A percentile compares a stretch with the other conserved stretches of the same genome.
phyloP scores from a whole-genome alignment of 306 rosid genomes.

The Rosa lucieae region DNA sequence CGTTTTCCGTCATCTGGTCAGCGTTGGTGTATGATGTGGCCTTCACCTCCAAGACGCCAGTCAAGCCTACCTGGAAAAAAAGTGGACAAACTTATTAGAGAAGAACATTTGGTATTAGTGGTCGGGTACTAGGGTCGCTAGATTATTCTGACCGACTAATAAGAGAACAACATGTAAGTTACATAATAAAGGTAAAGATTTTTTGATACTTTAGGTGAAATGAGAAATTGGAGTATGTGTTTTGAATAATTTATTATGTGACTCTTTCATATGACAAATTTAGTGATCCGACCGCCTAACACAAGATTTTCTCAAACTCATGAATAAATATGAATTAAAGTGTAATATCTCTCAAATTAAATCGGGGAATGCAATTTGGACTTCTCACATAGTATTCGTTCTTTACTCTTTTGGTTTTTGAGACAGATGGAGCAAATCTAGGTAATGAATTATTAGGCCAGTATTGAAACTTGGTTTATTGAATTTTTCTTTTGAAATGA shows the following conservation, averaged over 20 bases:
- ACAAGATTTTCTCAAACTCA: too few relatives aligned
- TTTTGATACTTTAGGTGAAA: not conserved
- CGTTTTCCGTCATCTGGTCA: constrained; percentile 35
- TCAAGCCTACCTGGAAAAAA: constrained; percentile 63
- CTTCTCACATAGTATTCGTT: too few relatives aligned
- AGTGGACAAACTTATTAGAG: not conserved
- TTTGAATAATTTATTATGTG: not conserved
- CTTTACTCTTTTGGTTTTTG: too few relatives aligned
- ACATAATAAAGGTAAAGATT: too few relatives aligned
- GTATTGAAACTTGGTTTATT: too few relatives aligned
- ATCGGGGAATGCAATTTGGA: too few relatives aligned
- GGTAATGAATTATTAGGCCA: too few relatives aligned
- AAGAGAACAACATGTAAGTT: not conserved
- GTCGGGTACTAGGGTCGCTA: not conserved
- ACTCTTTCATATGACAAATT: not conserved
- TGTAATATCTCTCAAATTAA: too few relatives aligned
- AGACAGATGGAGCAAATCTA: too few relatives aligned
- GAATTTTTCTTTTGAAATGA: too few relatives aligned
- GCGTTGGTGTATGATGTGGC: constrained; percentile 49
- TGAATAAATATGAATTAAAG: too few relatives aligned
- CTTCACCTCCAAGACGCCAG: constrained; percentile 68
- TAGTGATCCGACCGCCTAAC: too few relatives aligned
- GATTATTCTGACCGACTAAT: not conserved
- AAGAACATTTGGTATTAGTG: not conserved
- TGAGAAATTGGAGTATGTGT: not conserved